These are phyloP conservation scores for Hawksworthiomyces lignivorus DNA, from an alignment of 2,329 filamentous ascomycete species.

Conservation along the genomic window DNA sequence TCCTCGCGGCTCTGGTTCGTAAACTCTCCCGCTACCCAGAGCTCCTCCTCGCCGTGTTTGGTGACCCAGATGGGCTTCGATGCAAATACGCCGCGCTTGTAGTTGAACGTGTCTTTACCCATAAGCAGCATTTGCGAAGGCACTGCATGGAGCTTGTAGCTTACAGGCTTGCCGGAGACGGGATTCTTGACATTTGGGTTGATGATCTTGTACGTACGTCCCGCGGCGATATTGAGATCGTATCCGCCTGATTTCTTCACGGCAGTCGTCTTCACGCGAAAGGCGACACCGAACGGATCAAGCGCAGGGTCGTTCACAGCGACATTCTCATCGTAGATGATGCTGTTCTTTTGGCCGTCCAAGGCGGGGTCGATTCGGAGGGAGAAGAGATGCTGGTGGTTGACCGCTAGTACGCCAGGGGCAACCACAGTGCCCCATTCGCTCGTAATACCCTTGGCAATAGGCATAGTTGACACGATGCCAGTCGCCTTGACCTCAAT, in stretches of 20 bases:
- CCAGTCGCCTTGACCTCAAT: conserved; percentile 59
- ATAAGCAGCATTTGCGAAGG: conserved; percentile 38
- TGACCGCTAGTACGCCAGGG: conserved; percentile 56
- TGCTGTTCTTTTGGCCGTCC: conserved; percentile 49
- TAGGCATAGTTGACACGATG: conserved; percentile 53
- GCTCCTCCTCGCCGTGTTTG: conserved; percentile 33
- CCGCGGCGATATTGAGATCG: conserved; percentile 41
- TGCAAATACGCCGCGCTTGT: conserved; percentile 32
- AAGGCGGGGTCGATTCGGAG: conserved; percentile 57
- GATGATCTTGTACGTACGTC: conserved; percentile 40
- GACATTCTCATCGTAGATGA: conserved; percentile 31
- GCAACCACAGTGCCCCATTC: conserved; percentile 53
- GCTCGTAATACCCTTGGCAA: conserved; percentile 35
- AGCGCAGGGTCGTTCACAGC: conserved; percentile 31
- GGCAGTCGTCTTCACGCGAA: conserved; percentile 27
- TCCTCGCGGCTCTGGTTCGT: conserved; percentile 36
- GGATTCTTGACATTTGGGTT: conserved; percentile 35
- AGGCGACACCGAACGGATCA: conserved; percentile 46
- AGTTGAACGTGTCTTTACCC: conserved; percentile 29
- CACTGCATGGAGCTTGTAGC: conserved; percentile 35
- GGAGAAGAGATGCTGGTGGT: conserved; percentile 64
- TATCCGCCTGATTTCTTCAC: conserved; percentile 33
- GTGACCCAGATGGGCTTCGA: conserved; percentile 32
- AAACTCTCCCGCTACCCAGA: conserved; percentile 33
- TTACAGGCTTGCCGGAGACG: conserved; percentile 34